These are phyloP conservation scores for Lentinus brumalis DNA, from an alignment of 768 basidiomycete genomes.

Conservation along the genomic window DNA sequence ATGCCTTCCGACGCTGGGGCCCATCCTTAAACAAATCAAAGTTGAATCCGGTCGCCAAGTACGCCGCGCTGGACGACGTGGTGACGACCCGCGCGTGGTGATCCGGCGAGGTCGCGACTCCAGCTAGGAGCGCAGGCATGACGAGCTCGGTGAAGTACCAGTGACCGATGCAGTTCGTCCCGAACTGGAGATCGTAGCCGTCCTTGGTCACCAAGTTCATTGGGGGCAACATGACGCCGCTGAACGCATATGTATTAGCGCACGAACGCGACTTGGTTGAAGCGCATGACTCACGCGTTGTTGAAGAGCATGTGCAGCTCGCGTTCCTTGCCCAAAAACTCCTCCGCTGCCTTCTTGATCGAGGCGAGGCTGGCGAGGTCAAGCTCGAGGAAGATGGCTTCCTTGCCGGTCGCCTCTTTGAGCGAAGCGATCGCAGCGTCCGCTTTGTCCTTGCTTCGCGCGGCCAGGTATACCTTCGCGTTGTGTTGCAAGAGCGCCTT, in stretches of 20 bases:
- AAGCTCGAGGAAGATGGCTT: constrained; percentile 45
- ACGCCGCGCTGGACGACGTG: constrained; percentile 43
- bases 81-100: constrained; percentile 50
- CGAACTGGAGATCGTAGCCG: constrained; percentile 58
- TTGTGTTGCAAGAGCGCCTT: constrained; percentile 57
- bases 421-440: constrained; percentile 55
- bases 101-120: constrained; percentile 40
- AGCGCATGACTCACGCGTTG: constrained; percentile 45
- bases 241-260: constrained; percentile 18
- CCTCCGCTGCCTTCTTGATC: constrained; percentile 41
- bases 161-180: constrained; percentile 53
- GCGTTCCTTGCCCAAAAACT: constrained; percentile 45
- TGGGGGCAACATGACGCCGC: constrained; percentile 52
- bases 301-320: constrained; percentile 54
- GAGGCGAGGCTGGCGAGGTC: constrained; percentile 43
- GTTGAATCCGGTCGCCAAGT: constrained; percentile 34
- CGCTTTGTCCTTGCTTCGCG: constrained; percentile 47
- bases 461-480: constrained; percentile 68
- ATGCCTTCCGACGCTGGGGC: constrained; percentile 22
- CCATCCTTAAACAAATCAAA: constrained; percentile 40
- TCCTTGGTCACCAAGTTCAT: constrained; percentile 43
- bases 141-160: constrained; percentile 42
- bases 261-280: not conserved
- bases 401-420: constrained; percentile 44
- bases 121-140: constrained; percentile 47